Conservation (phyloP, 768 basidiomycete genomes). For the Amanita exitialis region DNA sequence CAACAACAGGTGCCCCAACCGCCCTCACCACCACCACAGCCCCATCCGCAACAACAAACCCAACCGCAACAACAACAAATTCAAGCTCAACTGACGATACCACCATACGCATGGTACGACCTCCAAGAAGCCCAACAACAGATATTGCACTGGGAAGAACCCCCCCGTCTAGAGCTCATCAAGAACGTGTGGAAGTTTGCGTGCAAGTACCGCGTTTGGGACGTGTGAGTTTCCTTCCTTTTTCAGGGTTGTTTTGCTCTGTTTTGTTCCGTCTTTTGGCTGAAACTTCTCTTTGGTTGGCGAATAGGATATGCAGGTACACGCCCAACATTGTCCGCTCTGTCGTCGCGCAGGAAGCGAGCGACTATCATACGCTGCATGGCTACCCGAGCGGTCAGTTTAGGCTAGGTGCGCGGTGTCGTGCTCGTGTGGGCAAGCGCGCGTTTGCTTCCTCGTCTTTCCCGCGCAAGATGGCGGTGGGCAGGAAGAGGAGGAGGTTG, state of each 20-base stretch:
- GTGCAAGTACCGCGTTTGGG: slow-evolving; percentile 17
- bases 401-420: neutral
- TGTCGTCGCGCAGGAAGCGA: slow-evolving; percentile 16
- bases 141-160: slow-evolving; percentile 11
- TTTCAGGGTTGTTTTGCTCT: too few species aligned
- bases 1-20: neutral
- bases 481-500: neutral
- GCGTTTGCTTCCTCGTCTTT: too few species aligned
- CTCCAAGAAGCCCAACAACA: slow-evolving; percentile 8
- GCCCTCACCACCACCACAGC: neutral
- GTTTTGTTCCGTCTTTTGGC: too few species aligned
- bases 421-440: neutral
- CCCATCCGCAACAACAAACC: slow-evolving; percentile 2
- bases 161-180: slow-evolving; percentile 11
- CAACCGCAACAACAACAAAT: slow-evolving; percentile 9
- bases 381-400: slow-evolving; percentile 12
- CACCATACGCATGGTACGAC: slow-evolving; percentile 6
- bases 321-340: slow-evolving; percentile 15
- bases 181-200: slow-evolving; percentile 16
- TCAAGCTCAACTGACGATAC: neutral
- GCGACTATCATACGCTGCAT: slow-evolving; percentile 14
- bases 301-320: slow-evolving; percentile 10
- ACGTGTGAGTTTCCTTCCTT: slow-evolving; percentile 13
- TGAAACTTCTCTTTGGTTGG: too few species aligned
- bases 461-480: too few species aligned